Base-by-base conservation (phyloP, 306 rosid genomes). In the Malus domestica region DNA sequence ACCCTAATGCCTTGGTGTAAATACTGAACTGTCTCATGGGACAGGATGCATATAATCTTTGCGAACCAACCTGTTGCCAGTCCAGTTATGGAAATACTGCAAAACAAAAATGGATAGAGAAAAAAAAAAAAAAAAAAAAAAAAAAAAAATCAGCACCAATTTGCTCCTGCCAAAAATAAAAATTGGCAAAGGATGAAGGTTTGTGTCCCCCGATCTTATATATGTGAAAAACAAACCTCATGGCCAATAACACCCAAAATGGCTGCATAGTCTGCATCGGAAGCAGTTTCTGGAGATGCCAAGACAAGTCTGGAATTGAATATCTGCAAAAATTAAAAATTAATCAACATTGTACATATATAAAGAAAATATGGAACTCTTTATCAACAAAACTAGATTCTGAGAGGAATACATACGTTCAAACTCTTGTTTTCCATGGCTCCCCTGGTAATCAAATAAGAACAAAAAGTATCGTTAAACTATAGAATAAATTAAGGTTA, bases 1-100 rank as follows among this genome's bases (percentile, higher is more conserved):
- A 51, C 55, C 55, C 55, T 51, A 51, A 51, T 51, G 55, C 55
- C 55, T 51, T 15, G 20, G 55, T 51, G 55, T 51, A 51, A 51
- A 5, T 51, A 51, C 8, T 51, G 55, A 51, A 51, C 55, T 8
- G 8, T 51, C 38, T 42, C 49, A 70, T 20, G 35, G 79, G 32
- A 61, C 42, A 38, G 79, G 51, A 73, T 46, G 72, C 62, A 38
- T 14, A 64, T 80, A 45, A 62, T 60, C 82, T 49, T 44, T 40
- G 63, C 11, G 6, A 23, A 65, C 66, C 66, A 83, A 95, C 99
- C 99, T 95, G 90, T 95, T 95, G 82, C 99, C 99, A 67, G 99
- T 95, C 97, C 97, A 95, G 85, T 95, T 95, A 89, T 95, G 99
- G 87, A 95, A 92, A 81, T 95, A 95, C 99, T 95, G 99, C 97